Base-by-base conservation (phyloP, 768 basidiomycete genomes). In the Auriculariales sp. region DNA sequence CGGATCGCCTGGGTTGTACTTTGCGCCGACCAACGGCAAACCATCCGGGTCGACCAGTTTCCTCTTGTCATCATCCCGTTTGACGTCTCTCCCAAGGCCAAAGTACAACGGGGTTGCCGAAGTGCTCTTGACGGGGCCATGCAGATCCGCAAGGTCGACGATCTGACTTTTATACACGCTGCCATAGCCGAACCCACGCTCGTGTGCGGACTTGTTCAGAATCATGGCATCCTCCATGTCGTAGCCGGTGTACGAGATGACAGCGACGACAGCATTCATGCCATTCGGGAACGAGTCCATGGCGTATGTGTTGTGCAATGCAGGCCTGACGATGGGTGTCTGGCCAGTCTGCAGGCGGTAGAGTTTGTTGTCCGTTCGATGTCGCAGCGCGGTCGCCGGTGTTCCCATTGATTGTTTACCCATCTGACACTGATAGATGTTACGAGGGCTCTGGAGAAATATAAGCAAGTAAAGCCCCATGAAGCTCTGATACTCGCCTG, bases 191-290 rank as follows among this genome's bases (percentile, higher is more conserved):
- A 99, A 99, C 0, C 95, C 95, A 28, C 95, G 83, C 67, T 99
- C 95, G 61, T 99, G 92, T 2, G 91, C 84, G 1, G 93, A 98
- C 67, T 99, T 99, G 66, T 99, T 99, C 47, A 99, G 69, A 57
- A 99, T 99, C 95, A 99, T 99, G 56, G 95, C 95, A 58, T 99
- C 95, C 68, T 99, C 95, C 95, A 99, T 99, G 64, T 99, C 95
- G 66, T 99, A 99, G 3, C 95, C 95, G 3, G 95, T 99, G 62
- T 99, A 99, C 1, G 95, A 99, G 58, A 99, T 98, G 60, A 99
- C 95, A n/a, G 95, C 95, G 46, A 99, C 95, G 52, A 99, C 72
- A 17, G 95, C 95, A 64, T 99, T 99, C 39, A 86, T 97, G 14
- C 95, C 95, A 58, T 93, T 98, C 1, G 95, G 95, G 75, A 92